Evolutionary conservation across 805 yeast species (phyloP).

Genomic region (Ogataea zsoltii): DNA sequence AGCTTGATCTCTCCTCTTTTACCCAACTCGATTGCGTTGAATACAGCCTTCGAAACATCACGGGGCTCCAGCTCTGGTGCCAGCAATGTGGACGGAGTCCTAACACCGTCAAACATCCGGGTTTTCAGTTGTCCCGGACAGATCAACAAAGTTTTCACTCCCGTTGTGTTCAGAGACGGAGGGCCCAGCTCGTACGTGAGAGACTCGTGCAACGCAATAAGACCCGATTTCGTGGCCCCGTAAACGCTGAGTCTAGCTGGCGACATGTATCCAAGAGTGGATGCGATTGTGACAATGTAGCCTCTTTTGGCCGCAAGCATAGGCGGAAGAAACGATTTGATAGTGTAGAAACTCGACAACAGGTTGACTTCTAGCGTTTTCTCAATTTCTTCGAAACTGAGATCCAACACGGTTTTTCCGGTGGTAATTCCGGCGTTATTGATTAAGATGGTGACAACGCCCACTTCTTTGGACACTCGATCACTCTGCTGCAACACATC

Average conservation of each 20-base stretch:
- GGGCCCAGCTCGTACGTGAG: slow-evolving; percentile 68
- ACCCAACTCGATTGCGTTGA: slow-evolving; percentile 59
- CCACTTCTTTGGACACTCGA: slow-evolving; percentile 48
- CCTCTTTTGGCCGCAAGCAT: slow-evolving; percentile 69
- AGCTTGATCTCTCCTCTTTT: slow-evolving; percentile 65
- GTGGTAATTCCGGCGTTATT: slow-evolving; percentile 83
- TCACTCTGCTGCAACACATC: slow-evolving; percentile 44
- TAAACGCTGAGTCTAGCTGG: slow-evolving; percentile 81
- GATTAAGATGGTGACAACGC: slow-evolving; percentile 65
- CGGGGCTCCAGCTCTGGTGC: slow-evolving; percentile 83
- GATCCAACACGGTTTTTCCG: slow-evolving; percentile 57
- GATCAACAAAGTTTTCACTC: slow-evolving; percentile 71
- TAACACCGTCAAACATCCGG: slow-evolving; percentile 67
- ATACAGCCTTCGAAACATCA: slow-evolving; percentile 60
- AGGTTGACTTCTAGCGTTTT: slow-evolving; percentile 66
- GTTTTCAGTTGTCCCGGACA: slow-evolving; percentile 90
- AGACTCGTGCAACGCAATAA: slow-evolving; percentile 82
- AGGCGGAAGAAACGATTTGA: slow-evolving; percentile 68
- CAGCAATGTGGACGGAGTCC: slow-evolving; percentile 68
- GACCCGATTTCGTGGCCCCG: slow-evolving; percentile 89
- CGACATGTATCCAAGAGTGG: slow-evolving; percentile 80
- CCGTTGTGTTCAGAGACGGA: slow-evolving; percentile 43
- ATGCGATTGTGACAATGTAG: slow-evolving; percentile 76
- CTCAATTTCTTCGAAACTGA: slow-evolving; percentile 59
- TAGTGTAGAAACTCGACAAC: slow-evolving; percentile 66